phyloP scores from a whole-genome alignment of 352 stramenopile genomes.

The Globisporangium viniferum region DNA sequence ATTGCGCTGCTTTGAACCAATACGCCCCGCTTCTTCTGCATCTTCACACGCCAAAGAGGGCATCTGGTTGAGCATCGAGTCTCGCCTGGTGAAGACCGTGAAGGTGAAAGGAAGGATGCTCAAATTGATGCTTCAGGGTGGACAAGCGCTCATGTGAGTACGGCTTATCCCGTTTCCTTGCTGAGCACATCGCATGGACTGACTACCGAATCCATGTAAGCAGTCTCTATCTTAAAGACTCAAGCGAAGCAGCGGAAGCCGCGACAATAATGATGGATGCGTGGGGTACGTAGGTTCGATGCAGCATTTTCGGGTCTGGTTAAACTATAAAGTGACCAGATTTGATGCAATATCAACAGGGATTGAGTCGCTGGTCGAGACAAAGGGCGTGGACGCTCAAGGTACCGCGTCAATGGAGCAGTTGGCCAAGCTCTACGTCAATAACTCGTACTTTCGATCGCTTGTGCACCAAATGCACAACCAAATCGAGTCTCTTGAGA shows the following conservation, averaged over 20 bases:
- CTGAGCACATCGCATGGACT: background rate
- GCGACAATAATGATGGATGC: slow-evolving; percentile 40
- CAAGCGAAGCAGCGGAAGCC: slow-evolving; percentile 24
- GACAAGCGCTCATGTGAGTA: slow-evolving; percentile 30
- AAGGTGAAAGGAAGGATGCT: slow-evolving; percentile 34
- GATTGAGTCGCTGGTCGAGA: slow-evolving; percentile 43
- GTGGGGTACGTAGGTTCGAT: slow-evolving; percentile 27
- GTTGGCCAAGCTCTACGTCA: slow-evolving; percentile 30
- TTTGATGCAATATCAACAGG: slow-evolving; percentile 15
- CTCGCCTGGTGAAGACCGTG: slow-evolving; percentile 25
- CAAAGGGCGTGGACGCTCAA: slow-evolving; percentile 6
- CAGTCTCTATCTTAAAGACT: slow-evolving; percentile 29
- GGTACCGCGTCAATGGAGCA: slow-evolving; percentile 15
- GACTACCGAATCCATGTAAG: background rate
- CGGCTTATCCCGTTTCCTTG: background rate
- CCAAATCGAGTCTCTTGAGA: slow-evolving; percentile 25
- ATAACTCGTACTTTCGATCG: slow-evolving; percentile 28
- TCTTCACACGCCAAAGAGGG: background rate
- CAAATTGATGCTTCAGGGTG: slow-evolving; percentile 17
- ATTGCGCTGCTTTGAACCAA: slow-evolving; percentile 4
- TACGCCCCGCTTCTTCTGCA: background rate
- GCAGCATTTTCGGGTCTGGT: background rate
- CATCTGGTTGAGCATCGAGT: slow-evolving; percentile 6
- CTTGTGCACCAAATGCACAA: slow-evolving; percentile 37
- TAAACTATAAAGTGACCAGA: background rate